These are phyloP conservation scores for Colletotrichum sp. DNA, from an alignment of 2,329 filamentous ascomycete genomes.

Conservation along the genomic window DNA sequence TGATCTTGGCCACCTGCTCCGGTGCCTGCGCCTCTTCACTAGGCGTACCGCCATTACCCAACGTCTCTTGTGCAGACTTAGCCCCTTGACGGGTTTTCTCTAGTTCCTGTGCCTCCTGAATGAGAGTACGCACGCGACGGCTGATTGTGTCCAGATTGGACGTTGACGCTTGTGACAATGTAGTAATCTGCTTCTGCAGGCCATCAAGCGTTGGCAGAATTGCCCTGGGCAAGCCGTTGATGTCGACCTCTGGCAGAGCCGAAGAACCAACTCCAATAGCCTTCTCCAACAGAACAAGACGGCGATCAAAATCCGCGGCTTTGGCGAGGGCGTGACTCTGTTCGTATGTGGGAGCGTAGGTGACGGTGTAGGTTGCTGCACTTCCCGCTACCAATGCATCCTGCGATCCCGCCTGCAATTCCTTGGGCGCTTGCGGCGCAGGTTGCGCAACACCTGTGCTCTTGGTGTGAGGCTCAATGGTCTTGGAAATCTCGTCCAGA, in stretches of 20 bases:
- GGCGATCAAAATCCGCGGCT: conserved; percentile 85
- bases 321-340: conserved; percentile 76
- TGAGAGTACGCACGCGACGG: conserved; percentile 72
- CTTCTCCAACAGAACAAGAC: conserved; percentile 80
- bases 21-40: conserved; percentile 53
- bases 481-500: conserved; percentile 67
- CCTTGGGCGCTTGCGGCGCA: not conserved
- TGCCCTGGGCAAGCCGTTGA: conserved; percentile 64
- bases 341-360: conserved; percentile 68
- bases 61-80: conserved; percentile 65
- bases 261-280: conserved; percentile 79
- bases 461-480: conserved; percentile 29
- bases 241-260: conserved; percentile 65
- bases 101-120: conserved; percentile 74
- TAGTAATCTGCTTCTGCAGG: conserved; percentile 80
- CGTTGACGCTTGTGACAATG: conserved; percentile 75
- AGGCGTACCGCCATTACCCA: conserved; percentile 50
- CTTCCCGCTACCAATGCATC: conserved; percentile 22
- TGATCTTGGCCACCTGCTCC: conserved; percentile 86
- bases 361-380: conserved; percentile 62
- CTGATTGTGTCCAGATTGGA: conserved; percentile 76
- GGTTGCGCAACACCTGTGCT: conserved; percentile 13
- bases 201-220: conserved; percentile 83
- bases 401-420: conserved; percentile 24
- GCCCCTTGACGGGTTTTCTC: conserved; percentile 69